Conservation (phyloP, 2,329 filamentous ascomycete species). For the Arthrobotrys musiformis region DNA sequence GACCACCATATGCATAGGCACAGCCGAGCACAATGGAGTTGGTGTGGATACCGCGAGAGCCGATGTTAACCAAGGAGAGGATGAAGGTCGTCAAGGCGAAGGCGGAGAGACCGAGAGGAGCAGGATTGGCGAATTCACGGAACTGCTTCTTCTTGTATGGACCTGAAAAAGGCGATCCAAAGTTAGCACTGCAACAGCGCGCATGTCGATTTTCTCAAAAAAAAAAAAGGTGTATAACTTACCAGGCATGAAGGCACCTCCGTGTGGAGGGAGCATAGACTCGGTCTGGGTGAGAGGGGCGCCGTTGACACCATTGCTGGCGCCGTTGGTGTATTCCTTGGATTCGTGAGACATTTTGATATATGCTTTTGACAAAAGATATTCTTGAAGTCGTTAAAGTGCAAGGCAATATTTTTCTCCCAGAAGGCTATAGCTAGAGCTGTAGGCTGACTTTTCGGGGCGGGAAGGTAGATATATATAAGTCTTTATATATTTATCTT, state of each 20-base stretch:
- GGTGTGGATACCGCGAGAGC: conserved; percentile 69
- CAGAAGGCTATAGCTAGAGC: conserved; percentile 13
- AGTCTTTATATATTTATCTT: conserved; percentile 33
- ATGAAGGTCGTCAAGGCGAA: conserved; percentile 88
- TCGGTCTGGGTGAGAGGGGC: conserved; percentile 45
- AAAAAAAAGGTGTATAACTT: no score
- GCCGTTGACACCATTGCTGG: conserved; percentile 23
- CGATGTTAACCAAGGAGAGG: conserved; percentile 78
- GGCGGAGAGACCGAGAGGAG: conserved; percentile 78
- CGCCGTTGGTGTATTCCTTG: conserved; percentile 50
- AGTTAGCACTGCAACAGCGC: conserved; percentile 2
- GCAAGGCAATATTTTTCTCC: conserved; percentile 26
- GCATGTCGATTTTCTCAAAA: neutral
- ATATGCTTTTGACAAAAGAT: conserved; percentile 16
- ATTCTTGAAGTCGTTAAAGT: conserved; percentile 34
- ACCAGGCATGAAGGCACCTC: conserved; percentile 79
- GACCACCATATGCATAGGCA: conserved; percentile 79
- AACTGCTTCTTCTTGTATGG: conserved; percentile 71
- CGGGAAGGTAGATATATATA: conserved; percentile 34
- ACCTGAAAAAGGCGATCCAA: neutral
- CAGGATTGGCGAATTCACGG: conserved; percentile 82
- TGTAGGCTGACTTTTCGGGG: conserved; percentile 13
- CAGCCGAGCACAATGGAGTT: conserved; percentile 76
- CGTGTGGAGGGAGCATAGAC: conserved; percentile 70
- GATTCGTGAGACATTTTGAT: conserved; percentile 36